Evolutionary conservation across 2,329 filamentous ascomycete species (phyloP), one percentile per base, ranked within the genome.

Genomic region (Talaromyces funiculosus): DNA sequence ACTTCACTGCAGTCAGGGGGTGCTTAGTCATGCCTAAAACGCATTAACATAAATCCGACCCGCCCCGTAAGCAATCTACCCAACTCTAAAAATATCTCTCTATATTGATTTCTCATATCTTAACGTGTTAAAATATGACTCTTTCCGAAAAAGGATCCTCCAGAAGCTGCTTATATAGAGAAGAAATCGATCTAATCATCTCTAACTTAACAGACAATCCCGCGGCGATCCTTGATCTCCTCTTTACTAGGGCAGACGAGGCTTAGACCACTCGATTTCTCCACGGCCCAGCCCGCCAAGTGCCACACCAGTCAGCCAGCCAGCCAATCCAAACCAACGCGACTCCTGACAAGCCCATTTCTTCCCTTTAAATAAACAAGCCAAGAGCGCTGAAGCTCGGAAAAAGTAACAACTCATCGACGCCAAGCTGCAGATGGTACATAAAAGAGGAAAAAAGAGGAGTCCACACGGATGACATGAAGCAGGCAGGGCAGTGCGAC

Each of bases 241-340:
- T 49, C 45, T 16, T 31, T 49, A 18, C 12, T 49, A 20, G 42
- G 22, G 8, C 20, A 26, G 45, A 18, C 45, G 29, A 51, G 26
- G 7, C 43, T 3, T n/a, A n/a, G n/a, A 10, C 22, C 29, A 35
- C 20, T 54, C 22, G 22, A 22, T 12, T 38, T 26, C 35, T 18
- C 47, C 29, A 51, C 45, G 45, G 47, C 47, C 29, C 29, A 54
- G 51, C 33, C 35, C 35, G 51, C 51, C 51, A 54, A 29, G 51
- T n/a, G 51, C 51, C 33, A 6, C 51, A 54, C 33, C 14, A 40
- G 26, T 40, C 40, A 38, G 18, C 35, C 51, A 54, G 22, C 20
- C 9, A 40, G 51, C 51, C 51, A 54, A 54, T 54, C 31, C 51
- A 26, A 7, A 18, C 9, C 22, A 20, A 18, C 22, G 16, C 10